A percentile compares a stretch with the other conserved stretches of the same genome.
These are phyloP conservation scores for Biancaea sappan DNA, from an alignment of 306 rosid genomes.

Conservation along the genomic window DNA sequence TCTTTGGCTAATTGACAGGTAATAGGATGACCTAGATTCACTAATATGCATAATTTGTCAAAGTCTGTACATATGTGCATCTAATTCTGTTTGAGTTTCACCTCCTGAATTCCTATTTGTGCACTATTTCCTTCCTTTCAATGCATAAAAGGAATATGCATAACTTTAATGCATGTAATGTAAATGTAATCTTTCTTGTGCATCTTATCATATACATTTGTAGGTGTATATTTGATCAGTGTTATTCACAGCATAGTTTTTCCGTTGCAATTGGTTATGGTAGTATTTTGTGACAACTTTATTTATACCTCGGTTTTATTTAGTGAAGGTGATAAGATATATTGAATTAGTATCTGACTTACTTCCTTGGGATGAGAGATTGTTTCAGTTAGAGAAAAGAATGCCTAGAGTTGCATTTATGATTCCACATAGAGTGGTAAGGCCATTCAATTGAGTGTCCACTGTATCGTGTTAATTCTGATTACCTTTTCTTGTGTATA, in stretches of 20 bases:
- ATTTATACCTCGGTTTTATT: background rate
- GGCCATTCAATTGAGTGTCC: background rate
- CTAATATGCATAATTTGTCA: constrained; percentile 20
- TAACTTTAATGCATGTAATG: background rate
- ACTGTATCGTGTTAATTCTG: background rate
- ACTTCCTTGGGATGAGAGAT: background rate
- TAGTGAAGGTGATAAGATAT: background rate
- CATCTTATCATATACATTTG: background rate
- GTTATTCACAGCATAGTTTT: background rate
- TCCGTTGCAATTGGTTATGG: background rate
- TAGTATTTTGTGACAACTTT: too few relatives aligned
- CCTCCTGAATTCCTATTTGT: background rate
- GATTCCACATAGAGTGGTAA: background rate
- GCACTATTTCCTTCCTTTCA: constrained; percentile 11
- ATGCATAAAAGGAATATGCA: background rate
- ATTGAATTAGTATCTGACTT: background rate
- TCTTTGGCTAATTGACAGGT: constrained; percentile 99
- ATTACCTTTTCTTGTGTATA: too few relatives aligned
- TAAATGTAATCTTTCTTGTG: background rate
- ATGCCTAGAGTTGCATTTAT: background rate
- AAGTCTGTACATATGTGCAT: background rate
- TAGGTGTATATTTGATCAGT: background rate
- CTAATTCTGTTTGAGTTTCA: background rate
- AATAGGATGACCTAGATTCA: constrained; percentile 32
- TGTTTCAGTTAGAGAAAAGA: background rate